Evolutionary conservation across 768 basidiomycete species (phyloP), one percentile per base, ranked within the genome.

Genomic region (Astraeus odoratus): DNA sequence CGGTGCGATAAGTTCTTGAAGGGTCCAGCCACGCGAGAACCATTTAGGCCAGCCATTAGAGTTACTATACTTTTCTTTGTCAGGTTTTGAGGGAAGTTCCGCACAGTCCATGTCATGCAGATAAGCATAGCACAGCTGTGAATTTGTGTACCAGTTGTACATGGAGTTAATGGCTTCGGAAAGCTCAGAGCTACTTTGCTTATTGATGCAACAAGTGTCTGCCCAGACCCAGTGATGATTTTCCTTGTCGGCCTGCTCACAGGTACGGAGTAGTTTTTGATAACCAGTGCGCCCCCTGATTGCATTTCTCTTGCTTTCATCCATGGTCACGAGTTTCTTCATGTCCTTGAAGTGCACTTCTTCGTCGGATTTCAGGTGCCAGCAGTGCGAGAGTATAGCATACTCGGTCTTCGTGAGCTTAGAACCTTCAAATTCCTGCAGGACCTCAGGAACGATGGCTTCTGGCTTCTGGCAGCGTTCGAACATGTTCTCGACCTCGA

Each of bases 121-220:
- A 46, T 52, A 52, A 8, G 42, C 54, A 25, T 49, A 40, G 39
- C 55, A 56, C 19, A 56, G 35, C 25, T 45, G 25, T 4, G 55
- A 40, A 13, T 49, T 43, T 15, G 43, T 20, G 39, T 56, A 56
- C 55, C 55, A 56, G 16, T 43, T 40, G 18, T 55, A 49, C 33
- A 54, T 46, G 26, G 55, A 54, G 9, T n/a, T n/a, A n/a, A n/a
- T n/a, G n/a, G n/a, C n/a, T n/a, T n/a, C n/a, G n/a, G n/a, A n/a
- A n/a, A n/a, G 40, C 23, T 56, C 55, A 2, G 55, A 40, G 31
- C 55, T 56, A 37, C 55, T 56, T 39, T 24, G 24, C 15, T 48
- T 56, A 33, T 56, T 47, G 26, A 55, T 52, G 33, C 55, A 56
- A 22, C 47, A 51, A 10, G 50, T 55, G 27, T 55, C 54, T 12